Evolutionary conservation across 2,329 filamentous ascomycete species (phyloP).

Genomic region (Taxawa tesnikishii): DNA sequence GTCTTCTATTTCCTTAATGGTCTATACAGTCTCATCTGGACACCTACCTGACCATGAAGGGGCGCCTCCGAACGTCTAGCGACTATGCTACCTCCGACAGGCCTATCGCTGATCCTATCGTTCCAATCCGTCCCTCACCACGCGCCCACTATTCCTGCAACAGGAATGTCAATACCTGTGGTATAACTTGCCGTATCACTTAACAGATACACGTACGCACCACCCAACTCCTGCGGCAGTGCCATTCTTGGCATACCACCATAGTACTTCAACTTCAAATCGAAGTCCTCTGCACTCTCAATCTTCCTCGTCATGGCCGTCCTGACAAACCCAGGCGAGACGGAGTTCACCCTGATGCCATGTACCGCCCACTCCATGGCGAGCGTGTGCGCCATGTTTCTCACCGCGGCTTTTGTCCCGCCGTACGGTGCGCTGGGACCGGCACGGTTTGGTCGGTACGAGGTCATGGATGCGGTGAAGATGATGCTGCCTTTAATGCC

Average conservation of each 20-base stretch:
- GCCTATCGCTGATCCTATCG: no score
- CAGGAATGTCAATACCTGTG: slow-evolving; percentile 36
- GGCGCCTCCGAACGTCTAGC: no score
- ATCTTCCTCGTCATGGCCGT: slow-evolving; percentile 38
- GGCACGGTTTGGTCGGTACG: slow-evolving; percentile 21
- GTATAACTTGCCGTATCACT: slow-evolving; percentile 36
- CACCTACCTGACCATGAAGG: no score
- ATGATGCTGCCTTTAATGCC: slow-evolving; percentile 30
- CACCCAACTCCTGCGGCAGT: slow-evolving; percentile 37
- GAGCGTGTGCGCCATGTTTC: slow-evolving; percentile 29
- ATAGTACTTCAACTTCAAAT: slow-evolving; percentile 41
- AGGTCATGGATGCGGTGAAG: slow-evolving; percentile 36
- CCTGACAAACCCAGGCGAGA: slow-evolving; percentile 20
- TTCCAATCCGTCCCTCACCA: slow-evolving; percentile 18
- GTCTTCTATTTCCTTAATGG: no score
- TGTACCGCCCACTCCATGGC: slow-evolving; percentile 21
- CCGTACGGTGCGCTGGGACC: slow-evolving; percentile 25
- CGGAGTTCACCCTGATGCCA: slow-evolving; percentile 21
- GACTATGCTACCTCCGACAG: no score
- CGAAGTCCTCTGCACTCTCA: slow-evolving; percentile 36
- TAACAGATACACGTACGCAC: slow-evolving; percentile 36
- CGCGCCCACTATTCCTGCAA: slow-evolving; percentile 35
- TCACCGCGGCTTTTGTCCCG: slow-evolving; percentile 29
- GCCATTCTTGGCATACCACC: slow-evolving; percentile 41
- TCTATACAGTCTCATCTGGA: no score